Evolutionary conservation across 352 stramenopile genomes (phyloP).

Genomic region (Phytophthora pseudosyringae): DNA sequence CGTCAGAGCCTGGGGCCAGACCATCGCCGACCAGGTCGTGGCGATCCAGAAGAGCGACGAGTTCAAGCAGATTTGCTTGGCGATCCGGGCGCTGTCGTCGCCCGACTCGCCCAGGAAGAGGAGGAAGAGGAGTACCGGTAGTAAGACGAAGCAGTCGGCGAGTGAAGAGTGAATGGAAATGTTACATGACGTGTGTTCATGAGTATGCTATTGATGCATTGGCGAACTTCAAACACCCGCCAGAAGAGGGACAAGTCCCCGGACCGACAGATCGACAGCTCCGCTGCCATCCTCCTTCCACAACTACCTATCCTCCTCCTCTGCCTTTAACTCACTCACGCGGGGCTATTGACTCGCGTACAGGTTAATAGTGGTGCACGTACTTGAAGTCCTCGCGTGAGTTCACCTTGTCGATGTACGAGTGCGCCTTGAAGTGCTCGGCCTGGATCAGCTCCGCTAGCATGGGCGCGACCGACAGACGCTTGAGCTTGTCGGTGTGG

Average conservation of each 20-base stretch:
- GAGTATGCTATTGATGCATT: constrained; percentile 36
- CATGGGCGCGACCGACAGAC: constrained; percentile 87
- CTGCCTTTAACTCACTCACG: constrained; percentile 4
- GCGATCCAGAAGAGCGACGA: constrained; percentile 60
- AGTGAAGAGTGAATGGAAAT: constrained; percentile 42
- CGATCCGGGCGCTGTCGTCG: constrained; percentile 37
- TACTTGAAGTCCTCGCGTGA: constrained; percentile 89
- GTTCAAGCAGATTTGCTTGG: constrained; percentile 54
- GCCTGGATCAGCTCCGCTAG: constrained; percentile 91
- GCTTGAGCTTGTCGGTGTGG: constrained; percentile 89
- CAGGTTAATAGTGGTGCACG: constrained; percentile 79
- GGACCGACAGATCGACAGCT: constrained; percentile 24
- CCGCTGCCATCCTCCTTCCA: constrained; percentile 23
- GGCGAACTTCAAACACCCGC: constrained; percentile 16
- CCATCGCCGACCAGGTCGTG: constrained; percentile 53
- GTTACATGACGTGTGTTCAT: constrained; percentile 35
- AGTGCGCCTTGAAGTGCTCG: constrained; percentile 92
- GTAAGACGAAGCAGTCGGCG: constrained; percentile 31
- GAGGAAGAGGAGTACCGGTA: constrained; percentile 27
- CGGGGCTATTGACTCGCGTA: constrained; percentile 13
- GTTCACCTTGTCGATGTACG: constrained; percentile 89
- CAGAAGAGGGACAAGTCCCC: constrained; percentile 10
- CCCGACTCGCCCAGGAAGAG: constrained; percentile 30
- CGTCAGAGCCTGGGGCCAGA: constrained; percentile 52
- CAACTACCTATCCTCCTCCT: constrained; percentile 27